Percentiles rank a stretch among this genome's conserved stretches.
Evolutionary conservation across 345 rosid genomes (phyloP).

Genomic region (Schrenkiella parvula): DNA sequence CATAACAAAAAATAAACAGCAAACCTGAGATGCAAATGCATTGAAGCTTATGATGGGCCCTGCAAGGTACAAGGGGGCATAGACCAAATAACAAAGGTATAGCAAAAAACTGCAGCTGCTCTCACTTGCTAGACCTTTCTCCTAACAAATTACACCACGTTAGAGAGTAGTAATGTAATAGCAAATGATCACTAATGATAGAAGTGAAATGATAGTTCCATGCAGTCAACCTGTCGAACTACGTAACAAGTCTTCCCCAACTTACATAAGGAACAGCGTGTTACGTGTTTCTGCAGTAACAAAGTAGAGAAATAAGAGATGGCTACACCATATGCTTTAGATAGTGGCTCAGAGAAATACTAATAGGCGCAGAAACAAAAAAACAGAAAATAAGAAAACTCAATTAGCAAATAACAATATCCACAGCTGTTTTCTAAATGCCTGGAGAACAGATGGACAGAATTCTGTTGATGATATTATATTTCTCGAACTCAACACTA

Average conservation of each 20-base stretch:
- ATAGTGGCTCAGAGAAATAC: neutral
- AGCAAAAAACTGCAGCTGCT: constrained; percentile 39
- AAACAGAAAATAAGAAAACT: neutral
- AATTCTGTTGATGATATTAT: neutral
- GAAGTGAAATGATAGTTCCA: neutral
- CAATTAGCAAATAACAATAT: neutral
- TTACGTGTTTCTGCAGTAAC: constrained; percentile 16
- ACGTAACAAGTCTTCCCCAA: constrained; percentile 28
- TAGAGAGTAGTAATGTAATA: neutral
- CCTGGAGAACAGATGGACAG: neutral
- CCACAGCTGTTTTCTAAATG: neutral
- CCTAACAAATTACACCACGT: constrained; percentile 43
- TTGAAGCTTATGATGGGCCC: constrained; percentile 91
- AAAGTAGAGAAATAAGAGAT: neutral
- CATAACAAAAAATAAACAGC: neutral
- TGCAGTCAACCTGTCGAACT: constrained; percentile 17
- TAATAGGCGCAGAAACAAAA: neutral
- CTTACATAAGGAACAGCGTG: constrained; percentile 23
- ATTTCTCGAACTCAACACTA: neutral
- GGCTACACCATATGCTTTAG: neutral
- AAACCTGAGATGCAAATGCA: constrained; percentile 85
- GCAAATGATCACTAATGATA: neutral
- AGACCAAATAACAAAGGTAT: constrained; percentile 78
- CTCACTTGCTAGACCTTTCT: constrained; percentile 41
- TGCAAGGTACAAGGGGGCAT: constrained; percentile 84